phyloP scores from a whole-genome alignment of 805 yeast species.

The Priceomyces fermenticarens region DNA sequence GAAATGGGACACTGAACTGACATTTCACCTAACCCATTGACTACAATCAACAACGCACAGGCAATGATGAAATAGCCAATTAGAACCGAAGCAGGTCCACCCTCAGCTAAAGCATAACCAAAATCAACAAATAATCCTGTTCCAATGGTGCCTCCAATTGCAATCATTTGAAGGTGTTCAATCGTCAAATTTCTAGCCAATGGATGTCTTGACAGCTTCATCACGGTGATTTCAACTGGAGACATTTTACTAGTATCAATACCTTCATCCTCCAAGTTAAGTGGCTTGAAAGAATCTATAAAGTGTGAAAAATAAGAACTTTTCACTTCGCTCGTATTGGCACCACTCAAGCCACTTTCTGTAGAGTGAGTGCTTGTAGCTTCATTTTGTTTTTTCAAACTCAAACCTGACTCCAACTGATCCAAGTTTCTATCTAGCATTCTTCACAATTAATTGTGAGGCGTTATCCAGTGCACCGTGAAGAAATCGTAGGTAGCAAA shows the following conservation, averaged over 20 bases:
- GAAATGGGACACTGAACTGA: constrained; percentile 46
- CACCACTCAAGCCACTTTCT: no score
- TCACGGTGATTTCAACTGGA: constrained; percentile 35
- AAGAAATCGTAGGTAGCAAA: no score
- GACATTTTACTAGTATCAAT: constrained; percentile 39
- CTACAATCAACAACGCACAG: constrained; percentile 54
- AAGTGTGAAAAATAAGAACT: constrained; percentile 10
- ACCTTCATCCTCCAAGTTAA: constrained; percentile 37
- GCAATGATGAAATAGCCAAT: constrained; percentile 60
- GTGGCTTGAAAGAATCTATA: constrained; percentile 37
- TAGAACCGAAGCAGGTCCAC: constrained; percentile 45
- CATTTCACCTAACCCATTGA: constrained; percentile 61
- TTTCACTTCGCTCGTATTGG: background rate
- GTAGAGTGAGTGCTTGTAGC: no score
- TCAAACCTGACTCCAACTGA: no score
- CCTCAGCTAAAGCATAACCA: constrained; percentile 35
- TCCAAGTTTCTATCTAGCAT: no score
- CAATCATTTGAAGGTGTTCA: constrained; percentile 61
- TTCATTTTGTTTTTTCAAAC: no score
- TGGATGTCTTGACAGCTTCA: constrained; percentile 41
- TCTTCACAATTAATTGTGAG: no score
- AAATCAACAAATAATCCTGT: constrained; percentile 41
- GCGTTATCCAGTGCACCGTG: no score
- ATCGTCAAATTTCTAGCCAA: constrained; percentile 42
- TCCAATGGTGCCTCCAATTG: constrained; percentile 61